phyloP scores from a whole-genome alignment of 352 stramenopile species.

The Phytophthora brassicae region DNA sequence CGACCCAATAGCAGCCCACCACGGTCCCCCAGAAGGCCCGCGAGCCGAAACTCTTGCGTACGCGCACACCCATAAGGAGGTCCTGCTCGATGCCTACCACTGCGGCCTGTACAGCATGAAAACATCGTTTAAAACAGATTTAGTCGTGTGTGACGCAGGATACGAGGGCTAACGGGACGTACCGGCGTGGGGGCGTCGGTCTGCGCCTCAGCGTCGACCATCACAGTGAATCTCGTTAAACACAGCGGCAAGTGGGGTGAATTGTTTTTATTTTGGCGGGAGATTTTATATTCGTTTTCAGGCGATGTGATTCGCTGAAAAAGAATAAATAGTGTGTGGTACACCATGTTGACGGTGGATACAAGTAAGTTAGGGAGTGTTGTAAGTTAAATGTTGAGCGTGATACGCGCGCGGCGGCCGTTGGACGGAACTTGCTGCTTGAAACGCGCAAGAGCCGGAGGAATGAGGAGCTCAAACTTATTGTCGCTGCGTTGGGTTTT shows the following conservation, averaged over 20 bases:
- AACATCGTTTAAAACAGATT: background rate
- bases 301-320: constrained; percentile 21
- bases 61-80: constrained; percentile 35
- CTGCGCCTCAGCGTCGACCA: constrained; percentile 29
- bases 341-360: constrained; percentile 17
- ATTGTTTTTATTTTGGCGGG: constrained; percentile 1
- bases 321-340: constrained; percentile 6
- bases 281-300: constrained; percentile 13
- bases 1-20: constrained; percentile 56
- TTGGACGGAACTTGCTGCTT: constrained; percentile 61
- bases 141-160: background rate
- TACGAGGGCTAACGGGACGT: background rate
- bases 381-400: constrained; percentile 18
- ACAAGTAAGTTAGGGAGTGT: too few species aligned
- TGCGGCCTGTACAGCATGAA: constrained; percentile 1
- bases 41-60: constrained; percentile 72
- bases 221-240: background rate
- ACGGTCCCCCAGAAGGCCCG: constrained; percentile 72
- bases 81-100: constrained; percentile 28
- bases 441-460: constrained; percentile 37
- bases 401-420: constrained; percentile 10
- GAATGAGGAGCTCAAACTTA: constrained; percentile 7
- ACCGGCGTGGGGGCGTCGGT: constrained; percentile 23
- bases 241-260: background rate
- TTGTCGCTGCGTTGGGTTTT: constrained; percentile 12